These are phyloP conservation scores for Alternaria rosae DNA, from an alignment of 2,329 filamentous ascomycete genomes.

Conservation along the genomic window DNA sequence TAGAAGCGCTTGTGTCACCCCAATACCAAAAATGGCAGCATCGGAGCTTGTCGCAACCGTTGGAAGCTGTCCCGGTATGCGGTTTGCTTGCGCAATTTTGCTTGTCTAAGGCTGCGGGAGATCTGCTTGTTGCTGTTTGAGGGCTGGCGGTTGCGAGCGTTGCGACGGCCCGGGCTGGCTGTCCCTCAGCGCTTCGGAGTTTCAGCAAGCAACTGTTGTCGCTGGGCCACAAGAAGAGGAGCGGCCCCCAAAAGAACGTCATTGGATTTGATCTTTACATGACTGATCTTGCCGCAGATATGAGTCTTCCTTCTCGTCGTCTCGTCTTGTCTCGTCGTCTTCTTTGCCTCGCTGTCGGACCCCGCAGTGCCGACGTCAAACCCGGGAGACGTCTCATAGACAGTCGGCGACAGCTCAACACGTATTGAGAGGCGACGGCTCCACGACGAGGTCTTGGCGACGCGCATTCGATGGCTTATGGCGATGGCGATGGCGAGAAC, in stretches of 20 bases:
- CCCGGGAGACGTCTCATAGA: neutral
- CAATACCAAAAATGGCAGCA: conserved; percentile 23
- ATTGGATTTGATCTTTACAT: neutral
- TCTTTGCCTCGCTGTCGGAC: neutral
- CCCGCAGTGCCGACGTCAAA: neutral
- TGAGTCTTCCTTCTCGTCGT: neutral
- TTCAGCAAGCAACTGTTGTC: conserved; percentile 23
- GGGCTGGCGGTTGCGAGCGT: conserved; percentile 18
- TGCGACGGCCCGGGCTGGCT: conserved; percentile 12
- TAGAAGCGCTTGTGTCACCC: conserved; percentile 39
- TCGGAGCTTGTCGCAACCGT: conserved; percentile 20
- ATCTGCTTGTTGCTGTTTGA: conserved; percentile 17
- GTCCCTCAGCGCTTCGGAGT: conserved; percentile 27
- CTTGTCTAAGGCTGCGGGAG: conserved; percentile 12
- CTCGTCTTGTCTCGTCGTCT: neutral
- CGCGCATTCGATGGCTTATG: neutral
- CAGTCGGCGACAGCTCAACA: neutral
- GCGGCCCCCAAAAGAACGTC: conserved; percentile 3
- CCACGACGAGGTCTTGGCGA: conserved; percentile 2
- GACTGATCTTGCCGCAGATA: conserved; percentile 1
- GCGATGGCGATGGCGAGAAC: neutral
- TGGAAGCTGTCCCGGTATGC: conserved; percentile 18
- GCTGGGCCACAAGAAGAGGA: conserved; percentile 10
- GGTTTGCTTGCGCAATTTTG: conserved; percentile 22
- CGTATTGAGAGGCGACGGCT: neutral